These are phyloP conservation scores for Isatis lusitanica DNA, from an alignment of 441 rosid species.

Conservation along the genomic window DNA sequence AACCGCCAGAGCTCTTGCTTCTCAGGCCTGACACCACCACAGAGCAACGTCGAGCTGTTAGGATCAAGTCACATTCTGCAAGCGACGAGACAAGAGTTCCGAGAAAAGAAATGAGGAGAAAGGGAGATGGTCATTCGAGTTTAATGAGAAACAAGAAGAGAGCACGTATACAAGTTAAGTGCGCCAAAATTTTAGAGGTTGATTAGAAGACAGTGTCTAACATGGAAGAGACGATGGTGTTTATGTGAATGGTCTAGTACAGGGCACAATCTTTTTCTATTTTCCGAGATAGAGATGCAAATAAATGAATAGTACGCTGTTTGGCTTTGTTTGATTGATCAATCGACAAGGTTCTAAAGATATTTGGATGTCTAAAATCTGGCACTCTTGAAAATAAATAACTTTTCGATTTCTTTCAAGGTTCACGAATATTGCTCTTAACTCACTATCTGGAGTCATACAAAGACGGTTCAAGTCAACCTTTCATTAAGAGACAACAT, in stretches of 20 bases:
- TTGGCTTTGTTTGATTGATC: not conserved
- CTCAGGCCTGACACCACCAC: constrained; percentile 30
- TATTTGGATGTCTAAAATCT: not conserved
- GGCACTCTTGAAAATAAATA: not conserved
- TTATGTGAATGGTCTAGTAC: not conserved
- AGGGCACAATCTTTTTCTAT: not conserved
- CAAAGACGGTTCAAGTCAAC: constrained; percentile 13
- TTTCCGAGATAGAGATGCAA: not conserved
- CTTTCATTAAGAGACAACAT: constrained; percentile 23
- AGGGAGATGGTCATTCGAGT: constrained; percentile 15
- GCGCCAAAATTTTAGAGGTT: constrained; percentile 18
- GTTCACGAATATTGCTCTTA: constrained; percentile 1
- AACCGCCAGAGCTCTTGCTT: constrained; percentile 31
- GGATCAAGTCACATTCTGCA: constrained; percentile 25
- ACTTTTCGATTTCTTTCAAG: too few relatives aligned
- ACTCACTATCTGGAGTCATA: constrained; percentile 1
- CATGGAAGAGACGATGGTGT: not conserved
- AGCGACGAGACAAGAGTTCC: constrained; percentile 8
- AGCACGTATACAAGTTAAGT: constrained; percentile 21
- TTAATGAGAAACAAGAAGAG: constrained; percentile 25
- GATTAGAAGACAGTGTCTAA: constrained; percentile 7
- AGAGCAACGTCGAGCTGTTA: constrained; percentile 23
- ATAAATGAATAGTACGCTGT: not conserved
- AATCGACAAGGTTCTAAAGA: not conserved
- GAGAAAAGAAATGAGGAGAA: constrained; percentile 34